phyloP scores from a whole-genome alignment of 1,284 basidiomycete genomes.

The Cryptococcus amylolentus region DNA sequence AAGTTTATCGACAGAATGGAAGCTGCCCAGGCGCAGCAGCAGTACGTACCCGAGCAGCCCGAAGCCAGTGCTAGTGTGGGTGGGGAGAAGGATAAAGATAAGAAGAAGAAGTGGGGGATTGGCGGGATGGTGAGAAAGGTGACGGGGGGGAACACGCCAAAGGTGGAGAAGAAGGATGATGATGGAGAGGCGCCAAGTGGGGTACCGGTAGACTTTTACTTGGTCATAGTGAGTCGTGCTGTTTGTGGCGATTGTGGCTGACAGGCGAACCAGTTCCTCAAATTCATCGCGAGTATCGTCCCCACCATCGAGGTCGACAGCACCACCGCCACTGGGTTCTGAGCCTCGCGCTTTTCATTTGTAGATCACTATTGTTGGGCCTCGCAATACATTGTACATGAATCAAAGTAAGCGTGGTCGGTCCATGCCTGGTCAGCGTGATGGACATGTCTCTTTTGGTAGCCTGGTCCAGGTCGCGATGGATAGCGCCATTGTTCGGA shows the following conservation, averaged over 20 bases:
- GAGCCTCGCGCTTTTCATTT: too few relatives aligned
- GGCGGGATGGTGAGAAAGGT: conserved; percentile 66
- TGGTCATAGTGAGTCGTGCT: conserved; percentile 63
- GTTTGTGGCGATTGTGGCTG: too few relatives aligned
- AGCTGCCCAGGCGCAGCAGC: conserved; percentile 63
- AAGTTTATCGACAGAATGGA: conserved; percentile 99
- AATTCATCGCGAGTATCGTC: conserved; percentile 74
- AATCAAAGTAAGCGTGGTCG: too few relatives aligned
- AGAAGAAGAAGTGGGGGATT: conserved; percentile 82
- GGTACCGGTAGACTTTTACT: conserved; percentile 90
- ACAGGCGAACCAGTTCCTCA: conserved; percentile 63
- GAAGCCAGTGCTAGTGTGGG: conserved; percentile 38
- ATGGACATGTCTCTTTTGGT: conserved; percentile 7
- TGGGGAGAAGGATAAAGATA: conserved; percentile 61
- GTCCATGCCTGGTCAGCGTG: too few relatives aligned
- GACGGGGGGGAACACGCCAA: conserved; percentile 51
- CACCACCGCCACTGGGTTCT: conserved; percentile 55
- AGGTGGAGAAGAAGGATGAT: conserved; percentile 46
- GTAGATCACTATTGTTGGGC: too few relatives aligned
- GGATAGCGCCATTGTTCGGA: conserved; percentile 26
- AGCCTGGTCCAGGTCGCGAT: conserved; percentile 26
- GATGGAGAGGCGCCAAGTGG: conserved; percentile 56
- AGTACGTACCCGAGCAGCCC: neutral
- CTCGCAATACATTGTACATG: too few relatives aligned
- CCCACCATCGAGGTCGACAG: conserved; percentile 94